A percentile compares a stretch with the other conserved stretches of the same genome.
Evolutionary conservation across 768 basidiomycete species (phyloP).

Genomic region (Suillus subluteus): DNA sequence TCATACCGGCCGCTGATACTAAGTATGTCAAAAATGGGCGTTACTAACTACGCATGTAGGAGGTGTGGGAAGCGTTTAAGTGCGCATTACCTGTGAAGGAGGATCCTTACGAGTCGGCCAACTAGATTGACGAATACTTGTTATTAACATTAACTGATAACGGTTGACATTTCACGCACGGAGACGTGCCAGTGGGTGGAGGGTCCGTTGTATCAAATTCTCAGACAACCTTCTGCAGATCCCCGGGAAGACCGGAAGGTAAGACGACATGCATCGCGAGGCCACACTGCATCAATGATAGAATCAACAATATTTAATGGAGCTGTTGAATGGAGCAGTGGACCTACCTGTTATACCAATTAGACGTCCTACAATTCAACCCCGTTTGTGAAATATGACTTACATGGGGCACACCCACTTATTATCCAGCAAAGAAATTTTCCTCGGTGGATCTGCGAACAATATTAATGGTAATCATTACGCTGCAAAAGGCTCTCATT

Average conservation of each 20-base stretch:
- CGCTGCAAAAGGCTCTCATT: neutral
- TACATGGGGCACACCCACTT: neutral
- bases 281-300: neutral
- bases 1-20: neutral
- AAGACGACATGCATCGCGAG: neutral
- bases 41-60: neutral
- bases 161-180: neutral
- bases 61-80: neutral
- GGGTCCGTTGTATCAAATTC: neutral
- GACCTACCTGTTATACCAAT: neutral
- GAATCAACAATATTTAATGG: neutral
- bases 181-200: neutral
- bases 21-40: neutral
- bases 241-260: constrained; percentile 2
- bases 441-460: neutral
- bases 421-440: neutral
- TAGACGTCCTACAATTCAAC: neutral
- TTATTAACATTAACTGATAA: neutral
- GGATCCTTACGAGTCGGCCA: constrained; percentile 3
- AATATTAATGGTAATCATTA: neutral
- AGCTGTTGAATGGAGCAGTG: neutral
- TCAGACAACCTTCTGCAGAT: neutral
- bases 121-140: neutral
- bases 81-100: neutral
- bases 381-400: neutral